Base-by-base conservation (phyloP, 176 grass and related monocot genomes). In the Panicum miliaceum region DNA sequence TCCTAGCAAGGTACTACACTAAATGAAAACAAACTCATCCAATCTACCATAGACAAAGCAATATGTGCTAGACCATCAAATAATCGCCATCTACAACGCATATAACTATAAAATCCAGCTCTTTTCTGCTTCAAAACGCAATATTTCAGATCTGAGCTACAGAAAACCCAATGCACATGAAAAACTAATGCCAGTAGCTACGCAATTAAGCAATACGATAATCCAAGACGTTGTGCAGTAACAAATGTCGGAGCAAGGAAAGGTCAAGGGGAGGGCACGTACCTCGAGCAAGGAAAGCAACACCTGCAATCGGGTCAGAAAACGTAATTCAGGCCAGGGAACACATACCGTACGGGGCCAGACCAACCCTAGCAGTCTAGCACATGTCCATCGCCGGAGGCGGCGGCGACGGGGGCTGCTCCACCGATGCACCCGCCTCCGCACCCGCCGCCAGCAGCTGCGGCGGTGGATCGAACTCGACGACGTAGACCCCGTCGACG, bases 341-440 rank as follows among this genome's bases (percentile, higher is more conserved):
- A 12, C 22, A 71, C 65, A n/a, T 12, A 68, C 36, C 4, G 19
- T 0, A 37, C 3, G 7, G 62, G 29, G 1, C 5, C 19, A 42
- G 26, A 71, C 42, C 29, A 32, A 32, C 29, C 29, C 29, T 32
- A 32, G 29, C 29, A 32, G 29, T 32, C n/a, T 71, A 71, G 6
- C 42, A 71, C 68, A 71, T 71, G 13, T 71, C 41, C 68, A 71
- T 71, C 41, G 16, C 12, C n/a, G 41, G 68, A 26, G 68, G 42
- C 6, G 68, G 68, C 2, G 68, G 68, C 1, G 29, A 32, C 7
- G n/a, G 68, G 12, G 47, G 40, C 68, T 16, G 68, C 22, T 71
- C 41, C 4, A 20, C 19, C 48, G 16, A 12, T 2, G 66, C 1
- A 4, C 1, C 36, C 3, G 35, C 19, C 13, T 10, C 40, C 4